Base-by-base conservation (phyloP, 2,329 filamentous ascomycete genomes). In the Knufia petricola region DNA sequence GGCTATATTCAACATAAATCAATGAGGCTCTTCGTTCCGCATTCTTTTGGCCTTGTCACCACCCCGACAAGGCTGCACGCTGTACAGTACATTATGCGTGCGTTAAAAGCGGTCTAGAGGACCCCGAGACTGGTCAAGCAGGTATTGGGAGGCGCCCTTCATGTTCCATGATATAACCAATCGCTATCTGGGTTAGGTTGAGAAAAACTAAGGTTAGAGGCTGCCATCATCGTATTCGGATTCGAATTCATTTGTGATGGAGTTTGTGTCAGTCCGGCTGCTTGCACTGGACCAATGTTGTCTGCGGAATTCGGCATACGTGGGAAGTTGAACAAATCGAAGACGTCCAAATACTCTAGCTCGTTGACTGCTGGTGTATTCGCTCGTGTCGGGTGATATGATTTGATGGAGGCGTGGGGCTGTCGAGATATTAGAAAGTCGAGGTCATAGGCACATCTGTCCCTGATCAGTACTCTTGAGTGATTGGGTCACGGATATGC, bases 281-380 rank as follows among this genome's bases (percentile, higher is more conserved):
- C 23, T 50, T 31, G 49, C 3, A 26, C 26, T 26, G 36, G 50
- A 13, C 21, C 32, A 24, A 52, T 32, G 8, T 44, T 51, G 13
- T 48, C 46, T 9, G 41, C 47, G 15, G 45, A 36, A 8, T 62
- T 58, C 7, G 61, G 48, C 21, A 39, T 39, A 19, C 39, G 10
- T 28, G 89, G 89, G 49, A 94, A 81, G 61, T 95, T 95, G 72
- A 95, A 95, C 63, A 94, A 95, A 58, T 92, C 87, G 62, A 95
- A 95, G 0, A 95, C 84, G 59, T 95, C 88, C 2, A 95, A 71
- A 62, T 94, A 94, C 62, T 94, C 89, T 2, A 95, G 71, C 60
- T 94, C 86, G 1, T 84, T 78, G 3, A 79, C 84, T 0, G 85
- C 84, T 24, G 82, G 84, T 52, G 78, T 75, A 1, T 79, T 76